Percentiles rank a stretch among this genome's conserved stretches.
Evolutionary conservation across 352 stramenopile genomes (phyloP).

Genomic region (Phytophthora fragariaefolia): DNA sequence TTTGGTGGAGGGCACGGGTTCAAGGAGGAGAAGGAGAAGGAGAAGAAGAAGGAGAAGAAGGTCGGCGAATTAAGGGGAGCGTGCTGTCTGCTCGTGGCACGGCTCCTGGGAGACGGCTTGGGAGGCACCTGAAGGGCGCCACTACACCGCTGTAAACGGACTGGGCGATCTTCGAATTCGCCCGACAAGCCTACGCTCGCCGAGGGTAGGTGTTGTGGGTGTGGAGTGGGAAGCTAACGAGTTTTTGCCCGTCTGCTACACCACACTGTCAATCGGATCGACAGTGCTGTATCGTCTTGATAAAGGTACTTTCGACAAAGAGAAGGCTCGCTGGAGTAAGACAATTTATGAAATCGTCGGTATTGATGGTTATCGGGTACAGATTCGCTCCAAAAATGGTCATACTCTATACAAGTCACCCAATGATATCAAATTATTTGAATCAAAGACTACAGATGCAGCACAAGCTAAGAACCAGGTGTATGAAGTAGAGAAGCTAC

Average conservation of each 20-base stretch:
- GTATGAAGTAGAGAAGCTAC: slow-evolving; percentile 24
- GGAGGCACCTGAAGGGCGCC: slow-evolving; percentile 3
- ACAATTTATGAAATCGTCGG: slow-evolving; percentile 14
- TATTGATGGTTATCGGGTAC: slow-evolving; percentile 20
- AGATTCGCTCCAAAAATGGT: slow-evolving; percentile 33
- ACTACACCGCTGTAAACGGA: slow-evolving; percentile 9
- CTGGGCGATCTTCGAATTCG: too few relatives aligned
- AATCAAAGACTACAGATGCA: slow-evolving; percentile 11
- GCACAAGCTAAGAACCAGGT: slow-evolving; percentile 10
- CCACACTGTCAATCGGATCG: slow-evolving; percentile 9
- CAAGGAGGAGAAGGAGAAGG: slow-evolving; percentile 16
- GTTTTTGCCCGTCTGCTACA: too few relatives aligned
- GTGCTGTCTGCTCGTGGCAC: too few relatives aligned
- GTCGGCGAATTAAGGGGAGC: too few relatives aligned
- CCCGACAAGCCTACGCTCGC: too few relatives aligned
- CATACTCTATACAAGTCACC: slow-evolving; percentile 21
- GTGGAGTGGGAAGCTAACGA: too few relatives aligned
- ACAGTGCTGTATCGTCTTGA: slow-evolving; percentile 19
- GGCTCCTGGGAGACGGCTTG: too few relatives aligned
- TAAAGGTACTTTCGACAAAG: slow-evolving; percentile 27
- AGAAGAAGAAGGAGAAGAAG: slow-evolving; percentile 23
- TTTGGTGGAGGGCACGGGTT: too few relatives aligned
- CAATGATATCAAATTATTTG: slow-evolving; percentile 27
- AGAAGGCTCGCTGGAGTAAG: slow-evolving; percentile 17
- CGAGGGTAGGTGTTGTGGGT: too few relatives aligned